Conservation (phyloP, 2,329 filamentous ascomycete genomes). For the Pseudohalonectria lignicola region DNA sequence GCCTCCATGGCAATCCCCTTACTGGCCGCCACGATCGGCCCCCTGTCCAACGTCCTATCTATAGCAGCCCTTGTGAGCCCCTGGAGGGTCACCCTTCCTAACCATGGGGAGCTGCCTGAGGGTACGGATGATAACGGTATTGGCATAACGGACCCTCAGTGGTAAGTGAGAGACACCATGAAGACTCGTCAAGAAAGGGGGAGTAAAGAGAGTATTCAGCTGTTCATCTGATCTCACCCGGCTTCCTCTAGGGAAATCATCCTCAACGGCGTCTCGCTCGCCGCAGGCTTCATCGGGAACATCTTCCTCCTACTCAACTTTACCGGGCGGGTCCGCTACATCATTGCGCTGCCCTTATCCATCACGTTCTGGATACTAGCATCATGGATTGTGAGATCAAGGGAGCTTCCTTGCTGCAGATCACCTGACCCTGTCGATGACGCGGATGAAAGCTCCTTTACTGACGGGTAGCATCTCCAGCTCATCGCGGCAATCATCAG, state of each 20-base stretch:
- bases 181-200: too few relatives aligned
- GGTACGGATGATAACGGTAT: conserved; percentile 38
- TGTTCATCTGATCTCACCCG: too few relatives aligned
- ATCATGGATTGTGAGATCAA: conserved; percentile 38
- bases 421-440: not conserved
- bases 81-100: conserved; percentile 43
- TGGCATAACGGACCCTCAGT: conserved; percentile 46
- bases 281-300: conserved; percentile 55
- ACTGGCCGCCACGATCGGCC: conserved; percentile 56
- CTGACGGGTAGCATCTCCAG: too few relatives aligned
- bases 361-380: conserved; percentile 58
- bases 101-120: conserved; percentile 27
- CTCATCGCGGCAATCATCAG: conserved; percentile 46
- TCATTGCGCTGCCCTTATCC: conserved; percentile 54
- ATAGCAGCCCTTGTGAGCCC: conserved; percentile 55
- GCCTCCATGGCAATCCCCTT: conserved; percentile 38
- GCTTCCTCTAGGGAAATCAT: conserved; percentile 46
- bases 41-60: conserved; percentile 58
- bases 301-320: conserved; percentile 60
- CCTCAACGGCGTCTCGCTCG: conserved; percentile 53
- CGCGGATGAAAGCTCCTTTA: too few relatives aligned
- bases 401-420: not conserved
- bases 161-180: conserved; percentile 27
- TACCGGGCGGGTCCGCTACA: conserved; percentile 53
- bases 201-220: too few relatives aligned